Percentiles rank a stretch among this genome's conserved stretches.
Conservation (phyloP, 2,329 filamentous ascomycete genomes). For the Colletotrichum gloeosporioides region DNA sequence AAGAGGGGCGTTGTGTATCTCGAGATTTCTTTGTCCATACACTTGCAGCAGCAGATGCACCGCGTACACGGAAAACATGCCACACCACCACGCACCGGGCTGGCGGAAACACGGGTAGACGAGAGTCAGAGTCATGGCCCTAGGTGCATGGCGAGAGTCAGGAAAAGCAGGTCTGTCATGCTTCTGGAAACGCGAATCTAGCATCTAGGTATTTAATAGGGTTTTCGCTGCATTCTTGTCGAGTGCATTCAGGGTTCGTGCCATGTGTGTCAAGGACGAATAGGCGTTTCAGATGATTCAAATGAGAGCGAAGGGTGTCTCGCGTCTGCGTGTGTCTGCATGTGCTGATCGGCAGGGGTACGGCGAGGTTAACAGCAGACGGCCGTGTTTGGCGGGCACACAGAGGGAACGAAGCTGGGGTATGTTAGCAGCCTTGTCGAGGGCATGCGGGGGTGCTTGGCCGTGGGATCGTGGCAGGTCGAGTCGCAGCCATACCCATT, state of each 20-base stretch:
- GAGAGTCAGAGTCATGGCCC: background rate
- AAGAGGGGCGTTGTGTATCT: background rate
- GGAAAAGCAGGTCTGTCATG: background rate
- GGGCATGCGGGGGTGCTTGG: background rate
- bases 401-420: background rate
- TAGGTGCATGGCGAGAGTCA: background rate
- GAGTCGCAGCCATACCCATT: constrained; percentile 3
- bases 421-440: background rate
- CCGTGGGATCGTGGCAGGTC: background rate
- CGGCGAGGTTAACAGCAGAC: background rate
- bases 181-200: constrained; percentile 1
- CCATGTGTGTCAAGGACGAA: constrained; percentile 9
- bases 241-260: background rate
- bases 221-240: background rate
- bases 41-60: background rate
- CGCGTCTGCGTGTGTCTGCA: background rate
- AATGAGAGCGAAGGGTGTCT: background rate
- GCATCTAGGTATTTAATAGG: constrained; percentile 9
- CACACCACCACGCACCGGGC: background rate
- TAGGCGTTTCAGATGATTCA: constrained; percentile 13
- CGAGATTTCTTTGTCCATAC: background rate
- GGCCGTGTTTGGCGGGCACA: no score
- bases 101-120: background rate
- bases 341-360: background rate
- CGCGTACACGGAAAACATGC: background rate